phyloP scores from a whole-genome alignment of 1,139 yeast genomes.

The Pneumocystis wakefieldiae region DNA sequence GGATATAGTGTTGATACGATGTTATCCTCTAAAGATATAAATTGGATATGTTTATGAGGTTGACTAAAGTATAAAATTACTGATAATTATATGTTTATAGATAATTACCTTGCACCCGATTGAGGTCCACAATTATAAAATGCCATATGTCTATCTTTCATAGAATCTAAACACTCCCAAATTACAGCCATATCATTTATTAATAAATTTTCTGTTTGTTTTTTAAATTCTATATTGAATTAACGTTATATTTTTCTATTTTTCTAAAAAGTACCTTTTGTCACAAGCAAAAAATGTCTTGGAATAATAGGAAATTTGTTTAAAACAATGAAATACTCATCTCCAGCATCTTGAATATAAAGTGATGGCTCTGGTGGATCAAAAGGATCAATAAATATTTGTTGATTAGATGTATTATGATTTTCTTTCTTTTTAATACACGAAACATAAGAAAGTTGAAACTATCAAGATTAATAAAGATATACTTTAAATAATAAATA shows the following conservation, averaged over 20 bases:
- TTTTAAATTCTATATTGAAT: conserved; percentile 31
- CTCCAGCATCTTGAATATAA: conserved; percentile 42
- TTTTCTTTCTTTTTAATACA: neutral
- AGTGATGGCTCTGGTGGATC: conserved; percentile 63
- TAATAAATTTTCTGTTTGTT: conserved; percentile 57
- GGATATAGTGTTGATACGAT: conserved; percentile 36
- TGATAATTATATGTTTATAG: neutral
- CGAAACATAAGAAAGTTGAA: conserved; percentile 1
- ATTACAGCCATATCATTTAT: conserved; percentile 52
- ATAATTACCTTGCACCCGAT: conserved; percentile 47
- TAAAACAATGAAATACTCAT: conserved; percentile 49
- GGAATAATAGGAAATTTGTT: conserved; percentile 79
- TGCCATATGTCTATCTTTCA: conserved; percentile 39
- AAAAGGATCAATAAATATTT: conserved; percentile 45
- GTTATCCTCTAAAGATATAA: conserved; percentile 46
- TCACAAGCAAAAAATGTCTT: conserved; percentile 61
- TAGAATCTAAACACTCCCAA: conserved; percentile 32
- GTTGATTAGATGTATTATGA: neutral
- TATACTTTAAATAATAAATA: neutral
- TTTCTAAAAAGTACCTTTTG: conserved; percentile 29
- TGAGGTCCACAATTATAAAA: conserved; percentile 78
- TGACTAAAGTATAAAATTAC: conserved; percentile 34
- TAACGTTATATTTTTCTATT: neutral
- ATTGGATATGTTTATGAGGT: conserved; percentile 82
- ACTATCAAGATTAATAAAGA: neutral